Evolutionary conservation across 805 yeast genomes (phyloP).

Genomic region (Myxozyma mucilagina): DNA sequence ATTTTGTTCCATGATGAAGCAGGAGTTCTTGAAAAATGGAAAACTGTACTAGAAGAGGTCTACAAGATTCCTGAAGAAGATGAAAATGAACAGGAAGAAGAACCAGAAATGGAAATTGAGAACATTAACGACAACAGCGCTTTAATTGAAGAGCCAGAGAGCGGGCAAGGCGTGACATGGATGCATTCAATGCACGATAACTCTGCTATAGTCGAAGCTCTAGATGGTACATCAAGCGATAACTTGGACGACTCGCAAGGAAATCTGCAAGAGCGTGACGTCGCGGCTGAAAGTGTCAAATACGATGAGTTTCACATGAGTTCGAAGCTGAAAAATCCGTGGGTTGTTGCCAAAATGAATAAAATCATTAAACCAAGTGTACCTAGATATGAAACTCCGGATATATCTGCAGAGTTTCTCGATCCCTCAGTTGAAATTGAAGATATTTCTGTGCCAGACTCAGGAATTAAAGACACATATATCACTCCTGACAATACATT

Average conservation of each 20-base stretch:
- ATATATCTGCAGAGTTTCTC: background rate
- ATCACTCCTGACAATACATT: slow-evolving; percentile 2
- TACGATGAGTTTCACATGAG: background rate
- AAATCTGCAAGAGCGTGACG: background rate
- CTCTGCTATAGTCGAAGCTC: background rate
- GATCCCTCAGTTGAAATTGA: background rate
- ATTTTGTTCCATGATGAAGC: slow-evolving; percentile 74
- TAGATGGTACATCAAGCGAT: background rate
- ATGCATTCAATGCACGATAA: slow-evolving; percentile 4
- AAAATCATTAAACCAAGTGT: background rate
- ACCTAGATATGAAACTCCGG: slow-evolving; percentile 1
- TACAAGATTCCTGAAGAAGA: slow-evolving; percentile 5
- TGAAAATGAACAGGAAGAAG: background rate
- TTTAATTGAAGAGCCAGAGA: background rate
- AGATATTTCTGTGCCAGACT: background rate
- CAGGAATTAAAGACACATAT: background rate
- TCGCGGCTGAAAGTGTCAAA: background rate
- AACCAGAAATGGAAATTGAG: background rate
- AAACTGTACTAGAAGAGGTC: background rate
- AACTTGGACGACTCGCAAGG: background rate
- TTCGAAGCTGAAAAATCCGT: slow-evolving; percentile 8
- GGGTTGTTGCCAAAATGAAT: slow-evolving; percentile 10
- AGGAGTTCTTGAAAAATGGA: slow-evolving; percentile 57
- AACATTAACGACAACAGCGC: background rate
- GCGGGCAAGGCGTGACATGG: background rate